phyloP scores from a whole-genome alignment of 179 eudicot genomes.

The Silene vulgaris region DNA sequence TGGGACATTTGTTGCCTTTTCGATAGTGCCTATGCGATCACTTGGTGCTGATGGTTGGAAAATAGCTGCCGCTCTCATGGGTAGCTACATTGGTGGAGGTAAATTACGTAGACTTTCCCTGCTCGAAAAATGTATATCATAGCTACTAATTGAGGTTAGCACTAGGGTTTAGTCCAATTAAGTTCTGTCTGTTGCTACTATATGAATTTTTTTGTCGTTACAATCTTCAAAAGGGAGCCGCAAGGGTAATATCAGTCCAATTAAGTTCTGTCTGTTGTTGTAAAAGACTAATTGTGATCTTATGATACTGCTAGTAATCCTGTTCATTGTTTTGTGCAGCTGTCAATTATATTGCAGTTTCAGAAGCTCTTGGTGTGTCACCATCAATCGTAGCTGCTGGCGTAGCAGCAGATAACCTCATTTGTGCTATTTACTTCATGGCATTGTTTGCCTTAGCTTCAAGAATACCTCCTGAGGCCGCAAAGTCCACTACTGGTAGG shows the following conservation, averaged over 20 bases:
- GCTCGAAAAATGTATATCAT: not conserved
- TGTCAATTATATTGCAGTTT: slow-evolving; percentile 71
- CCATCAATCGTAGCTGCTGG: slow-evolving; percentile 85
- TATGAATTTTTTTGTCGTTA: too few relatives aligned
- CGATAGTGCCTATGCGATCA: slow-evolving; percentile 68
- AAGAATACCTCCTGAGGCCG: slow-evolving; percentile 48
- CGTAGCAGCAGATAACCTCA: slow-evolving; percentile 85
- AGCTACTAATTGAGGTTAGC: too few relatives aligned
- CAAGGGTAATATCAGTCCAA: too few relatives aligned
- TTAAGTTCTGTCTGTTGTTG: not conserved
- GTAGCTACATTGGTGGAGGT: slow-evolving; percentile 92
- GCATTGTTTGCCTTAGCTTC: slow-evolving; percentile 69
- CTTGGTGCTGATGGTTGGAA: slow-evolving; percentile 81
- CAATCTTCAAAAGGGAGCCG: too few relatives aligned
- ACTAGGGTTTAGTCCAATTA: not conserved
- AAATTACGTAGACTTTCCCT: slow-evolving; percentile 18
- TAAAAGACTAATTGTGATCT: too few relatives aligned
- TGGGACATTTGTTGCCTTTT: slow-evolving; percentile 67
- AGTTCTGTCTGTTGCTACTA: not conserved
- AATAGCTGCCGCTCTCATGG: slow-evolving; percentile 85
- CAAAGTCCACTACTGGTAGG: slow-evolving; percentile 43
- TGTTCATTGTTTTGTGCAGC: slow-evolving; percentile 39
- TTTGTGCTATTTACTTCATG: slow-evolving; percentile 73
- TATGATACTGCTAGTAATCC: not conserved
- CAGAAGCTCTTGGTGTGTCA: slow-evolving; percentile 63